Percentiles rank a stretch among this genome's conserved stretches.
These are phyloP conservation scores for Entomortierella parvispora DNA, from an alignment of 192 early-diverging fungal species.

Conservation along the genomic window DNA sequence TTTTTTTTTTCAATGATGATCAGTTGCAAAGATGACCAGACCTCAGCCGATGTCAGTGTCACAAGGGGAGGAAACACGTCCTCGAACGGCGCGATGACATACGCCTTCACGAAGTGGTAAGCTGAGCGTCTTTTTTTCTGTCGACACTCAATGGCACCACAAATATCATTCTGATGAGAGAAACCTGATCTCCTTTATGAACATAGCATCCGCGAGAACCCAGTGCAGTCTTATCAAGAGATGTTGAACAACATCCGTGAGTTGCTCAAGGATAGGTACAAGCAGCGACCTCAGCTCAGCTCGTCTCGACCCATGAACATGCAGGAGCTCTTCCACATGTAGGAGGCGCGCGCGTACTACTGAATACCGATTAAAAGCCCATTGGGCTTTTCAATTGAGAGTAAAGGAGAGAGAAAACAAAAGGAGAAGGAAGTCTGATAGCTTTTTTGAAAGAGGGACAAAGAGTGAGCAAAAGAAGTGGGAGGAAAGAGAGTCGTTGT, in stretches of 20 bases:
- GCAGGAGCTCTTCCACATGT: slow-evolving; percentile 75
- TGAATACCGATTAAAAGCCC: neutral
- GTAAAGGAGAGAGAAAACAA: neutral
- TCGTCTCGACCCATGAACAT: slow-evolving; percentile 74
- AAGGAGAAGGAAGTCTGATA: neutral
- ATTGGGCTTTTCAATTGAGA: neutral
- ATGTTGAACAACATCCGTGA: slow-evolving; percentile 67
- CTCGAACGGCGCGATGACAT: slow-evolving; percentile 69
- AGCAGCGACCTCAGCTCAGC: slow-evolving; percentile 79
- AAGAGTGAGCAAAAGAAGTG: too few species aligned
- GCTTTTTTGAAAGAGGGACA: neutral
- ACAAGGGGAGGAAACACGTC: slow-evolving; percentile 41
- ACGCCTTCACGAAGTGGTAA: slow-evolving; percentile 66
- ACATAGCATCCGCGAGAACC: slow-evolving; percentile 57
- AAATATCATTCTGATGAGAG: too few species aligned
- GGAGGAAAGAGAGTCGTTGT: too few species aligned
- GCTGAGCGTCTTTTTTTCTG: neutral
- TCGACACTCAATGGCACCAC: too few species aligned
- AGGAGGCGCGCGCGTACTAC: slow-evolving; percentile 4
- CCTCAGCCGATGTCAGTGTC: slow-evolving; percentile 70
- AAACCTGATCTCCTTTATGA: neutral
- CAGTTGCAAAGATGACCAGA: slow-evolving; percentile 72
- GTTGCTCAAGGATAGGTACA: slow-evolving; percentile 64
- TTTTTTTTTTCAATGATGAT: slow-evolving; percentile 1
- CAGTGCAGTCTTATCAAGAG: slow-evolving; percentile 67